Evolutionary conservation across 2,329 filamentous ascomycete species (phyloP), one percentile per base, ranked within the genome.

Genomic region (Paracamarosporium sp.): DNA sequence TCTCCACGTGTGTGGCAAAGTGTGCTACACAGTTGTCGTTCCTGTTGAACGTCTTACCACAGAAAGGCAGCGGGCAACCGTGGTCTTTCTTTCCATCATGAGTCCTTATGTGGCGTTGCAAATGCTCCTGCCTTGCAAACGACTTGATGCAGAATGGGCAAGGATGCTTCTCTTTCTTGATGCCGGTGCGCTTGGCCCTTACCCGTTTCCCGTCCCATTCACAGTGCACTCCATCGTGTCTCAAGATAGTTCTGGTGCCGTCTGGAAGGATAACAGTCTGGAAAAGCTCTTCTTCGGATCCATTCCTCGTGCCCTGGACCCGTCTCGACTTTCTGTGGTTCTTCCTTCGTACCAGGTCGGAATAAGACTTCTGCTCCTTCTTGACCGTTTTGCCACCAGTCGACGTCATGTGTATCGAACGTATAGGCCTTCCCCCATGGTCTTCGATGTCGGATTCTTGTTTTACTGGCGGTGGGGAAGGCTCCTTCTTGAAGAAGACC

Each of bases 11-110:
- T 6, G 73, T 75, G 36, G 57, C 64, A 43, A 67, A 65, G 55
- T 77, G 74, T n/a, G 65, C 70, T 55, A 65, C 67, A 55, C 66
- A 70, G 55, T 77, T 77, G 63, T 77, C 74, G 55, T 72, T 70
- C 27, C 74, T 61, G 48, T 67, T 64, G 57, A 76, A 76, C 4
- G 33, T 44, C 36, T 64, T 74, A 1, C 36, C 31, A 56, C 73
- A 76, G 11, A 65, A 58, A 17, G 50, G 40, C 57, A 73, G 76
- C 6, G 47, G 30, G 45, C 65, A 73, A 8, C 59, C 62, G 4
- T 48, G 57, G 55, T 75, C 72, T 0, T 65, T 75, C 27, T 65
- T 56, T 48, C 64, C 50, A 52, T 76, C 72, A 8, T 28, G 44
- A 33, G 27, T 40, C n/a, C 36, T 17, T 11, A 40, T 40, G 36